Conservation (phyloP, 1,284 basidiomycete genomes). For the Naganishia albida region DNA sequence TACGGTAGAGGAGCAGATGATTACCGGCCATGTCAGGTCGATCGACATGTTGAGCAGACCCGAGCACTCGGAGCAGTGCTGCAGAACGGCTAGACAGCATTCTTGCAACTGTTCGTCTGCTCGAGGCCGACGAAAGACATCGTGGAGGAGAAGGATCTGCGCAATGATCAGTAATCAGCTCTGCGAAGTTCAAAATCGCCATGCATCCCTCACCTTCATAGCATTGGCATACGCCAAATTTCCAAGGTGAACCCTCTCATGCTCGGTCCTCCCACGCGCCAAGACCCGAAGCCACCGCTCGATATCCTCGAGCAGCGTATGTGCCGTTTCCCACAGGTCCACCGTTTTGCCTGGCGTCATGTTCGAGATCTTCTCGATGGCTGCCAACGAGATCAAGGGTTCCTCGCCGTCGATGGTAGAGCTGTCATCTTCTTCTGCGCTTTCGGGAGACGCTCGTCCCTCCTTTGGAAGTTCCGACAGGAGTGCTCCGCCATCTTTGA, state of each 20-base stretch:
- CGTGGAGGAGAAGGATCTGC: constrained; percentile 58
- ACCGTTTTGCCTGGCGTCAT: constrained; percentile 21
- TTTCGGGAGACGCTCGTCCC: not conserved
- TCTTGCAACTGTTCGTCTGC: constrained; percentile 54
- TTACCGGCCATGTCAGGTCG: constrained; percentile 57
- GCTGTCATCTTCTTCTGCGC: not conserved
- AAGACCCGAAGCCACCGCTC: constrained; percentile 51
- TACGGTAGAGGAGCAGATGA: constrained; percentile 57
- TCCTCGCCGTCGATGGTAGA: constrained; percentile 3
- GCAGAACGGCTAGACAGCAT: constrained; percentile 47
- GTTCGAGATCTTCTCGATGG: constrained; percentile 14
- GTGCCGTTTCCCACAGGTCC: constrained; percentile 40
- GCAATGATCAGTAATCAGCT: not conserved
- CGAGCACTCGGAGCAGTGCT: constrained; percentile 49
- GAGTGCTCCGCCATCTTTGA: constrained; percentile 33
- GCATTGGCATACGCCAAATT: constrained; percentile 54
- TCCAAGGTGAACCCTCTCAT: constrained; percentile 54
- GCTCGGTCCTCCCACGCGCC: constrained; percentile 46
- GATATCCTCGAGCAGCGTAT: constrained; percentile 47
- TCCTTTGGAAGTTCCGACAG: constrained; percentile 38
- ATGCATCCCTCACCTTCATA: constrained; percentile 49
- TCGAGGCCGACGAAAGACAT: constrained; percentile 55
- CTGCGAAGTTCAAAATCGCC: not conserved
- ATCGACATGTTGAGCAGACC: constrained; percentile 52
- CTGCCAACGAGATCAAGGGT: constrained; percentile 9